Conservation (phyloP, 2,329 filamentous ascomycete species). For the Colletotrichum spinosum region DNA sequence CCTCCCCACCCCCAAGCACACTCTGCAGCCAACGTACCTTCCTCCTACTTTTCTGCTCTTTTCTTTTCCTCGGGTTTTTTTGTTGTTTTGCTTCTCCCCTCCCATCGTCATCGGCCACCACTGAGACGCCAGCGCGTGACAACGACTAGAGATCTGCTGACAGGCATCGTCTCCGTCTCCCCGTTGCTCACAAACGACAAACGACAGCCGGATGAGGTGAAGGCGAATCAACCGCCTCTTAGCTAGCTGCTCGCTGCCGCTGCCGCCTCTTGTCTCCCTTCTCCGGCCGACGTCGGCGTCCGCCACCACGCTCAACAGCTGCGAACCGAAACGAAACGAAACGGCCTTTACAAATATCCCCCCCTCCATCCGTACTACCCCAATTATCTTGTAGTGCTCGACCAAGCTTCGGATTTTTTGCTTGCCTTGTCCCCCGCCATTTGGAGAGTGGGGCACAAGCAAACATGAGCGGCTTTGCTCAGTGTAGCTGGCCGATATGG, state of each 20-base stretch:
- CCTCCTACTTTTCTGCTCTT: constrained; percentile 15
- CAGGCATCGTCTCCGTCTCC: too few relatives aligned
- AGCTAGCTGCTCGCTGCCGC: too few relatives aligned
- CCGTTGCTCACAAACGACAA: too few relatives aligned
- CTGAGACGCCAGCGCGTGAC: neutral
- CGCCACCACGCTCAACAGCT: constrained; percentile 11
- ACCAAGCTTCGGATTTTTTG: constrained; percentile 29
- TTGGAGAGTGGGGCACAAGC: constrained; percentile 34
- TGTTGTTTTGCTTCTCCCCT: constrained; percentile 4
- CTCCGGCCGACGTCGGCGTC: constrained; percentile 25
- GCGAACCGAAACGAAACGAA: constrained; percentile 32
- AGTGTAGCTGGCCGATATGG: constrained; percentile 71
- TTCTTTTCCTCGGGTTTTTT: constrained; percentile 6
- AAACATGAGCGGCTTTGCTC: constrained; percentile 61
- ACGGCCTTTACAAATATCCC: constrained; percentile 13
- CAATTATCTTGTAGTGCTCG: constrained; percentile 23
- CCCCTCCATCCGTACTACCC: constrained; percentile 22
- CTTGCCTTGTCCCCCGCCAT: constrained; percentile 28
- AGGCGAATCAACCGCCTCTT: too few relatives aligned
- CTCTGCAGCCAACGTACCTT: constrained; percentile 26
- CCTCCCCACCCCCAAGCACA: constrained; percentile 22
- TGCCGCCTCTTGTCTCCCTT: neutral
- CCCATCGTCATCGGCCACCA: constrained; percentile 10
- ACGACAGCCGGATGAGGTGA: too few relatives aligned
- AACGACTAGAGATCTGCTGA: constrained; percentile 9